Evolutionary conservation across 225 moss, liverwort and hornwort genomes (phyloP).

Genomic region (Straminergon stramineum): DNA sequence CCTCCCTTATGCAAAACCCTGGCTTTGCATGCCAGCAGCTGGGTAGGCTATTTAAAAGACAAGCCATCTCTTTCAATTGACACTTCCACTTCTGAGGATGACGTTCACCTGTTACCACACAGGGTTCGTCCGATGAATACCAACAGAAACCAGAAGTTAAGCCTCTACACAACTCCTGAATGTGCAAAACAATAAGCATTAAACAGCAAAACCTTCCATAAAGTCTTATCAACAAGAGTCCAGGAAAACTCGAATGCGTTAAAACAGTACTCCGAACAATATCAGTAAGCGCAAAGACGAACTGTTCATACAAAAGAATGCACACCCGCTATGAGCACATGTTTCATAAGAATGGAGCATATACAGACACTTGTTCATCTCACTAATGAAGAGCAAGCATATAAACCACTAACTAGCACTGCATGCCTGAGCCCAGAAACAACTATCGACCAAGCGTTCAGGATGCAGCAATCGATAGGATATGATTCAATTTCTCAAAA

Average conservation of each 20-base stretch:
- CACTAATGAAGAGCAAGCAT: neutral
- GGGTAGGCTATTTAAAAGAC: neutral
- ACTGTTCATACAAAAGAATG: neutral
- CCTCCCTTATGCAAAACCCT: neutral
- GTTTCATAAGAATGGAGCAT: neutral
- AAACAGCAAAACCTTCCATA: neutral
- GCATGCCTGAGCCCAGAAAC: neutral
- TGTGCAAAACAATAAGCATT: neutral
- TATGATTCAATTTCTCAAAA: conserved; percentile 10
- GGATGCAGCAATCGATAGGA: neutral
- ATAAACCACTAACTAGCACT: neutral
- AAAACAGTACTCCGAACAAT: neutral
- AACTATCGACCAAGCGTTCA: neutral
- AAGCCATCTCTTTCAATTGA: too few species aligned
- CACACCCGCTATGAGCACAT: neutral
- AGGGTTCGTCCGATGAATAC: neutral
- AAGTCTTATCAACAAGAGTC: neutral
- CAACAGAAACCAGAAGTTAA: neutral
- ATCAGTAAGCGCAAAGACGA: neutral
- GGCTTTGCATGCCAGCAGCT: too few species aligned
- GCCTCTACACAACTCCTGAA: neutral
- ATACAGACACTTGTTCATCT: neutral
- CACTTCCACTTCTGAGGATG: neutral
- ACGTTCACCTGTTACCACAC: neutral
- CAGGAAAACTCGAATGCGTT: neutral